Evolutionary conservation across 371 early-diverging fungal species (phyloP).

Genomic region (Rhizopus stolonifer): DNA sequence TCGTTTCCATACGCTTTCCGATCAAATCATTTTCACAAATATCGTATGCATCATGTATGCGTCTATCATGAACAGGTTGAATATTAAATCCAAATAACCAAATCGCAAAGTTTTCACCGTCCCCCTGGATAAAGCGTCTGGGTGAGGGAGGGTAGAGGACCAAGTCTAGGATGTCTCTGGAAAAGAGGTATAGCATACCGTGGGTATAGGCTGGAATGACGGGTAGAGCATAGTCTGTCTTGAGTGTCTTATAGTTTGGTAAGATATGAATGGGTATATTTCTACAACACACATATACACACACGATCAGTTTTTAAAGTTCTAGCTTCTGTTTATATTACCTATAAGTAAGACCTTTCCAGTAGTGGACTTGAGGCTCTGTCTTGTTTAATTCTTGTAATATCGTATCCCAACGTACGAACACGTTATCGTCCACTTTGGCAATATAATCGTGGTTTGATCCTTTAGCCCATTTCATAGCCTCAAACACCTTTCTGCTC

Average conservation of each 20-base stretch:
- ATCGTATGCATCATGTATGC: conserved; percentile 52
- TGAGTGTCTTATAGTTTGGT: conserved; percentile 21
- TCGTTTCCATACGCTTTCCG: conserved; percentile 47
- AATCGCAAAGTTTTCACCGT: conserved; percentile 58
- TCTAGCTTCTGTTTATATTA: no score
- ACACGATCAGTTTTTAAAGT: no score
- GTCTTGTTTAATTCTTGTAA: conserved; percentile 28
- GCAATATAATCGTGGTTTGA: conserved; percentile 49
- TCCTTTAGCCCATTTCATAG: conserved; percentile 50
- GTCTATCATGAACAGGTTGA: conserved; percentile 53
- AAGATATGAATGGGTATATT: conserved; percentile 41
- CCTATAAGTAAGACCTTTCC: conserved; percentile 61
- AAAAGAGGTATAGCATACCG: conserved; percentile 56
- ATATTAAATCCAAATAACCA: conserved; percentile 63
- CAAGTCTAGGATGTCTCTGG: conserved; percentile 48
- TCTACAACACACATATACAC: conserved; percentile 23
- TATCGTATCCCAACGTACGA: conserved; percentile 59
- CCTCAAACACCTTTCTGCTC: conserved; percentile 57
- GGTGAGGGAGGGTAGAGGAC: conserved; percentile 35
- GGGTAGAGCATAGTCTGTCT: conserved; percentile 37
- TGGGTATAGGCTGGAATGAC: conserved; percentile 58
- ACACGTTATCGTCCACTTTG: conserved; percentile 62
- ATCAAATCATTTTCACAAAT: conserved; percentile 61
- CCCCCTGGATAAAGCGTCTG: conserved; percentile 50
- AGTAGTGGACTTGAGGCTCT: conserved; percentile 36